phyloP scores from a whole-genome alignment of 2,329 filamentous ascomycete genomes.

The Colletotrichum australisinense region DNA sequence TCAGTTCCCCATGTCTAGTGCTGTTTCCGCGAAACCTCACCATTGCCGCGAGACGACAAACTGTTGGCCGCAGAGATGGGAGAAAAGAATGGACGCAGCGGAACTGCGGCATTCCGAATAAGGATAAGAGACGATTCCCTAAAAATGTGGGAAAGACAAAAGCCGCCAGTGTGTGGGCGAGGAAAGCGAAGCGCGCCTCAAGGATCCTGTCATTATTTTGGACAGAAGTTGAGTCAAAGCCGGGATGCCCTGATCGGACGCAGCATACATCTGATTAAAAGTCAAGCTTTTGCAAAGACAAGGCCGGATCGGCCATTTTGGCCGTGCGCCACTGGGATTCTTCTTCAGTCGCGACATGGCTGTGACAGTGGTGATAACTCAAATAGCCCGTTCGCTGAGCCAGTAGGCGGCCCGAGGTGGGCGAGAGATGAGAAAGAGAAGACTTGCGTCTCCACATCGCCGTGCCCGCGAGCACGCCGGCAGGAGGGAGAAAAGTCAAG shows the following conservation, averaged over 20 bases:
- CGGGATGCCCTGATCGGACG: background rate
- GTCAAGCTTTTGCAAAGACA: background rate
- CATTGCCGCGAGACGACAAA: background rate
- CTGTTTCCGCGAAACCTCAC: background rate
- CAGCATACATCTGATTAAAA: background rate
- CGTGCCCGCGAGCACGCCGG: background rate
- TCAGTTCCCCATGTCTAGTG: background rate
- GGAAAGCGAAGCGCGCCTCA: background rate
- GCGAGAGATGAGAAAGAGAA: background rate
- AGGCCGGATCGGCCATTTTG: background rate
- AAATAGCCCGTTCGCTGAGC: background rate
- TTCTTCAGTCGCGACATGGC: constrained; percentile 28
- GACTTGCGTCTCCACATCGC: background rate
- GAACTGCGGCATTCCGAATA: background rate
- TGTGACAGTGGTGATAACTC: constrained; percentile 33
- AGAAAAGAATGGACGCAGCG: constrained; percentile 1
- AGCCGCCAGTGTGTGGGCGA: constrained; percentile 8
- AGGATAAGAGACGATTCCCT: constrained; percentile 8
- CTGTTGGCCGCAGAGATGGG: background rate
- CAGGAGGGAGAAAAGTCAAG: background rate
- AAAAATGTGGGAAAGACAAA: background rate
- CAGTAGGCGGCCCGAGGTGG: background rate
- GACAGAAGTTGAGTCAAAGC: background rate
- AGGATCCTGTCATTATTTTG: background rate
- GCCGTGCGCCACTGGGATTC: constrained; percentile 10